phyloP scores from a whole-genome alignment of 2,329 filamentous ascomycete species.

The Fonsecaea erecta region DNA sequence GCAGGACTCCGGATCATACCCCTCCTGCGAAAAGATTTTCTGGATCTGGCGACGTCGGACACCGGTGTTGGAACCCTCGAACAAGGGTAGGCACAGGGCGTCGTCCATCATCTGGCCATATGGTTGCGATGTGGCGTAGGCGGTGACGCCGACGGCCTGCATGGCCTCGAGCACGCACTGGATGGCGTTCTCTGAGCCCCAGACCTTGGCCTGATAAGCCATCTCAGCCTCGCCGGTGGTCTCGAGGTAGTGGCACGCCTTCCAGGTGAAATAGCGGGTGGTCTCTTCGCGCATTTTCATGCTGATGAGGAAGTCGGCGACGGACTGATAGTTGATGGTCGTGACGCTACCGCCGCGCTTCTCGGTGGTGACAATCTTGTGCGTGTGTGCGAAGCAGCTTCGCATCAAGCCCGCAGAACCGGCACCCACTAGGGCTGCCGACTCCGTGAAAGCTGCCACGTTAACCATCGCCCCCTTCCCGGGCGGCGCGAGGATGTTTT shows the following conservation, averaged over 20 bases:
- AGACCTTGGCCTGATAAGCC: conserved; percentile 57
- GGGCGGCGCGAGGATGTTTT: conserved; percentile 48
- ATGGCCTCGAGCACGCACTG: conserved; percentile 56
- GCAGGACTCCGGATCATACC: conserved; percentile 15
- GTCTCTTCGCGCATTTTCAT: conserved; percentile 59
- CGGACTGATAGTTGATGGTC: conserved; percentile 55
- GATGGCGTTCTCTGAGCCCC: conserved; percentile 55
- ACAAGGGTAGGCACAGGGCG: conserved; percentile 4
- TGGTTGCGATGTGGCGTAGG: conserved; percentile 34
- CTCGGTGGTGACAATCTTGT: conserved; percentile 56
- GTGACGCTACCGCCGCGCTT: conserved; percentile 51
- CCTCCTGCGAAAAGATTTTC: conserved; percentile 13
- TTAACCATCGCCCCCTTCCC: conserved; percentile 46
- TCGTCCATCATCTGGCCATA: conserved; percentile 13
- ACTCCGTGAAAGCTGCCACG: conserved; percentile 50
- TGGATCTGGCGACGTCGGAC: conserved; percentile 17
- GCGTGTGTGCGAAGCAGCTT: conserved; percentile 57
- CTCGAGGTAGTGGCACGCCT: conserved; percentile 53
- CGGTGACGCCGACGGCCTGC: conserved; percentile 56
- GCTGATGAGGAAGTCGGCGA: conserved; percentile 57
- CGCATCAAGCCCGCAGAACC: conserved; percentile 61
- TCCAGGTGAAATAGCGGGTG: conserved; percentile 57
- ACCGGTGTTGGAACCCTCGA: conserved; percentile 12
- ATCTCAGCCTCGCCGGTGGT: conserved; percentile 53
- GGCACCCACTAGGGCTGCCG: conserved; percentile 57